phyloP scores from a whole-genome alignment of 2,329 filamentous ascomycete genomes.

The Phialophora verrucosa region DNA sequence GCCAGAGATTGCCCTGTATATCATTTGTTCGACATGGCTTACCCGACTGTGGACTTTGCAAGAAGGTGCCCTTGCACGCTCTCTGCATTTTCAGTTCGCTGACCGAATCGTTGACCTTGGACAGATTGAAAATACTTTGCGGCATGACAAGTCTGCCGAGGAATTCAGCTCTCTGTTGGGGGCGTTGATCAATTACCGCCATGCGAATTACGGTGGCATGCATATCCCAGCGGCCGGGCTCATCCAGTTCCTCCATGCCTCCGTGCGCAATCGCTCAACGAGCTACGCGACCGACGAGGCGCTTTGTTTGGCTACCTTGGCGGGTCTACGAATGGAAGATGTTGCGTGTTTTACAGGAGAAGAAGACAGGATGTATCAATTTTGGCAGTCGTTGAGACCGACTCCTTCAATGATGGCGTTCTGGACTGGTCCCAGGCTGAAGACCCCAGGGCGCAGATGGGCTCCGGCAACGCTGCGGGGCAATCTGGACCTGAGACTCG shows the following conservation, averaged over 20 bases:
- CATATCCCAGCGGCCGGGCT: background rate
- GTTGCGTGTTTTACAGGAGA: background rate
- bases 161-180: conserved; percentile 2
- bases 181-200: conserved; percentile 3
- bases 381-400: conserved; percentile 4
- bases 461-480: conserved; percentile 8
- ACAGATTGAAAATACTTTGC: conserved; percentile 3
- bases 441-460: conserved; percentile 2
- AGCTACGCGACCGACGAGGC: conserved; percentile 2
- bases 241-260: conserved; percentile 2
- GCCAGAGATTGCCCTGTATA: background rate
- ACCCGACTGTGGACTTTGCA: conserved; percentile 8
- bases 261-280: background rate
- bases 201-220: conserved; percentile 1
- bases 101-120: background rate
- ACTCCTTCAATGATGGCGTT: conserved; percentile 7
- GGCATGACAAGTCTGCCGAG: background rate
- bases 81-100: conserved; percentile 4
- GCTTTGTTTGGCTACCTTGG: background rate
- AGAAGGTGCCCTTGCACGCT: background rate
- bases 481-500: background rate
- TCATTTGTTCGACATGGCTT: conserved; percentile 1
- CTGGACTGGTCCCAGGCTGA: conserved; percentile 5
- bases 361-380: conserved; percentile 1
- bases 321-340: conserved; percentile 3